Evolutionary conservation across 1,284 basidiomycete genomes (phyloP), one percentile per base, ranked within the genome.

Genomic region (Rhodotorula sp.): DNA sequence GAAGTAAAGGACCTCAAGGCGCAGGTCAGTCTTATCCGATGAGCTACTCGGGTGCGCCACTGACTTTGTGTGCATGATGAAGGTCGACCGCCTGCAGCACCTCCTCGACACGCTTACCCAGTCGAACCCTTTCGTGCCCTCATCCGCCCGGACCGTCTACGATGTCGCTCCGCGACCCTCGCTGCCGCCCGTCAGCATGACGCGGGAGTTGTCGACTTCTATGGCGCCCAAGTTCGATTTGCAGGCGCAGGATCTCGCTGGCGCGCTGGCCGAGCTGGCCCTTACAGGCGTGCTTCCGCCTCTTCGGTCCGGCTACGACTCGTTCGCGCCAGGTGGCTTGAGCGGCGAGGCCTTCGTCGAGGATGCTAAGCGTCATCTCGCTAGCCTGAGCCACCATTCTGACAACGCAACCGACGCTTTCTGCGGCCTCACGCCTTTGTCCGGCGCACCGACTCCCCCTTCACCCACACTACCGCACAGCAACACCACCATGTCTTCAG

Each of bases 61-160:
- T 54, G 13, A 5, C 17, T 13, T 25, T 16, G 7, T 19, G 16
- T 19, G 13, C 17, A 16, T 17, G 27, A 25, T 17, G 12, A 34
- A 61, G 59, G 66, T 73, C 23, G 72, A 73, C n/a, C 68, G 72
- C 16, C 62, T 73, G 5, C 68, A 70, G 42, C 41, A 60, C 3
- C 53, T 73, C 13, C 54, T 70, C 42, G 68, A 73, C 50, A 50
- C 45, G n/a, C n/a, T 70, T 3, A 50, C 34, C 3, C 48, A 61
- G 42, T 56, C 44, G 16, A 49, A 52, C 0, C 53, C 54, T 7
- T 41, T 48, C 17, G 45, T 56, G 21, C 41, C 61, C n/a, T 4
- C 34, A 21, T 8, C 34, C 21, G 48, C 19, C 13, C 34, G 34
- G 8, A 23, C 57, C 9, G 16, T 16, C 60, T 1, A 14, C 53